A percentile compares a stretch with the other conserved stretches of the same genome.
Evolutionary conservation across 2,329 filamentous ascomycete species (phyloP).

Genomic region (Calonectria pauciramosa): DNA sequence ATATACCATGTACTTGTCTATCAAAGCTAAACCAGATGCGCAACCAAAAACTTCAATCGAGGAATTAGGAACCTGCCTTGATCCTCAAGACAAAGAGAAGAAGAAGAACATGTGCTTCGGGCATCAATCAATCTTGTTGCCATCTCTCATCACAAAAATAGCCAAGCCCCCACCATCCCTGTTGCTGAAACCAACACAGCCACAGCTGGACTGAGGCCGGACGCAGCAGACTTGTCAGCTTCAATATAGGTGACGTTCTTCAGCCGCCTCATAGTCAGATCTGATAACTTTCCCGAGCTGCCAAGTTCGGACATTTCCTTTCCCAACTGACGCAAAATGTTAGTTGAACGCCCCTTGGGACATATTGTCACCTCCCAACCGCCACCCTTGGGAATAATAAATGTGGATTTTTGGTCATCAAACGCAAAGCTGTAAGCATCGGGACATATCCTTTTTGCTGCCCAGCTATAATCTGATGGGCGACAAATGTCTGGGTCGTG

Average conservation of each 20-base stretch:
- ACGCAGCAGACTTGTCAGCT: conserved; percentile 46
- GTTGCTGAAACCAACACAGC: conserved; percentile 26
- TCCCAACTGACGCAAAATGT: conserved; percentile 68
- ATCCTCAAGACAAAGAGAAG: conserved; percentile 25
- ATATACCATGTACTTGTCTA: conserved; percentile 24
- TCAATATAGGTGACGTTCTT: conserved; percentile 53
- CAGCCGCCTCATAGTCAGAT: conserved; percentile 48
- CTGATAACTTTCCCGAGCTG: conserved; percentile 55
- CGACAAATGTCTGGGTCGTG: conserved; percentile 74
- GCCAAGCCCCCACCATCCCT: conserved; percentile 34
- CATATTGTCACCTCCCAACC: conserved; percentile 87
- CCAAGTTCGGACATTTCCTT: conserved; percentile 64
- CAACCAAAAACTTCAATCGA: conserved; percentile 12
- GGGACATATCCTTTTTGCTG: conserved; percentile 82
- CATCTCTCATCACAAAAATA: conserved; percentile 25
- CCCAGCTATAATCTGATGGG: conserved; percentile 76
- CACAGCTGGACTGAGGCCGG: conserved; percentile 31
- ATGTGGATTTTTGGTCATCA: conserved; percentile 71
- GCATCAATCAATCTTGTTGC: not conserved
- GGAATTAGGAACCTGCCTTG: conserved; percentile 35
- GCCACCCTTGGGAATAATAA: conserved; percentile 75
- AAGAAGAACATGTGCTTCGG: not conserved
- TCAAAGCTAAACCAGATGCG: not conserved
- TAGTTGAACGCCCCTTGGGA: conserved; percentile 72
- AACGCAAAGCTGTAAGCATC: conserved; percentile 87